Conservation (phyloP, 2,329 filamentous ascomycete genomes). For the Colletotrichum tropicicola region DNA sequence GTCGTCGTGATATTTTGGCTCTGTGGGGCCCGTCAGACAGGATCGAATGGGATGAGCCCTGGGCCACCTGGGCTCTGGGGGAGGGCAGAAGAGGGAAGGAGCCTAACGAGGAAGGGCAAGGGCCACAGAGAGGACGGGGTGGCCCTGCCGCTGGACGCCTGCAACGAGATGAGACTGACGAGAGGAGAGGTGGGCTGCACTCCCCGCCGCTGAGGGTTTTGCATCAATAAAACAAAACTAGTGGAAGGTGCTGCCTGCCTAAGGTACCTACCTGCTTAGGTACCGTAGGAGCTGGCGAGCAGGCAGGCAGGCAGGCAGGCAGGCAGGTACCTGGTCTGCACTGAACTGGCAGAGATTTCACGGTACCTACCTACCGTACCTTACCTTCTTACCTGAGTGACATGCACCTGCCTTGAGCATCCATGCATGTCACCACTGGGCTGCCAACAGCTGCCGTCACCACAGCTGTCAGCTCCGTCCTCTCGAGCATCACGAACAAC, state of each 20-base stretch:
- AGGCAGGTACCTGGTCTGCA: too few relatives aligned
- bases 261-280: too few relatives aligned
- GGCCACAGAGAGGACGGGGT: neutral
- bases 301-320: too few relatives aligned
- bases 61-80: slow-evolving; percentile 11
- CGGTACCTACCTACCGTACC: neutral
- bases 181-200: slow-evolving; percentile 5
- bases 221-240: slow-evolving; percentile 17
- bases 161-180: slow-evolving; percentile 15
- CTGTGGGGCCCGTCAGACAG: slow-evolving; percentile 14
- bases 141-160: slow-evolving; percentile 1
- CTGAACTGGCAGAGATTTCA: too few relatives aligned
- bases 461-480: too few relatives aligned
- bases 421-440: too few relatives aligned
- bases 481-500: too few relatives aligned
- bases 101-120: neutral
- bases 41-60: slow-evolving; percentile 13
- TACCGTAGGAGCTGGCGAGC: too few relatives aligned
- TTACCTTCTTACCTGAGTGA: neutral
- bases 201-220: slow-evolving; percentile 3
- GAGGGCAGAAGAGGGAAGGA: slow-evolving; percentile 19
- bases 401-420: neutral
- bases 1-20: slow-evolving; percentile 8
- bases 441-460: too few relatives aligned
- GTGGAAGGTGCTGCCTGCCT: too few relatives aligned